phyloP scores from a whole-genome alignment of 306 rosid genomes.

The Citrullus amarus region DNA sequence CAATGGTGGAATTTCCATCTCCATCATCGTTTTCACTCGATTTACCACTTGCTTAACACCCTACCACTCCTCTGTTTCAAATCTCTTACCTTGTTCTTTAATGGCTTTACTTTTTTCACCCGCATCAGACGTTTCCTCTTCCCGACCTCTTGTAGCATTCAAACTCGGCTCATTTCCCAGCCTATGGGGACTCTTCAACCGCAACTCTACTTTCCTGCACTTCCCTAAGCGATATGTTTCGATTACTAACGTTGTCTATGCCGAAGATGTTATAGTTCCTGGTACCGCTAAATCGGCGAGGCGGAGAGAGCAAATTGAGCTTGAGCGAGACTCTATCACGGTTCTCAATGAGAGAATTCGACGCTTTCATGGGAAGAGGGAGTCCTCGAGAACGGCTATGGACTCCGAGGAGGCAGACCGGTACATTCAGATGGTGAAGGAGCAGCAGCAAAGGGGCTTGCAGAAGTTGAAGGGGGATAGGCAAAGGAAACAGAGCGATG shows the following conservation, averaged over 20 bases:
- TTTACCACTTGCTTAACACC: background rate
- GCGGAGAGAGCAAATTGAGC: slow-evolving; percentile 22
- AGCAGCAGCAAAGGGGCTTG: slow-evolving; percentile 81
- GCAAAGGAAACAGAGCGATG: slow-evolving; percentile 21
- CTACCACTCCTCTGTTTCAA: background rate
- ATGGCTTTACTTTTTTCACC: slow-evolving; percentile 52
- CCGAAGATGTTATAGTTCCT: slow-evolving; percentile 25
- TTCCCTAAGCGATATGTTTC: background rate
- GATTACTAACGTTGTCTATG: slow-evolving; percentile 31
- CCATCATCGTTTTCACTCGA: background rate
- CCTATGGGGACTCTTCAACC: slow-evolving; percentile 25
- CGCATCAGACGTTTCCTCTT: slow-evolving; percentile 7
- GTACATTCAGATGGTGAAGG: slow-evolving; percentile 64
- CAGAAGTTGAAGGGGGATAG: slow-evolving; percentile 66
- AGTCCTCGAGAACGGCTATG: slow-evolving; percentile 32
- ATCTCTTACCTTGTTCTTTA: slow-evolving; percentile 1
- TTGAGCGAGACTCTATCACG: slow-evolving; percentile 45
- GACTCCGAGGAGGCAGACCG: slow-evolving; percentile 63
- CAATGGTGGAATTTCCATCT: slow-evolving; percentile 1
- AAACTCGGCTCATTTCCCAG: slow-evolving; percentile 25
- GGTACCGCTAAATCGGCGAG: slow-evolving; percentile 18
- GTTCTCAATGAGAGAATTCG: slow-evolving; percentile 58
- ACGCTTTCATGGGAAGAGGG: slow-evolving; percentile 43
- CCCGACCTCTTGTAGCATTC: slow-evolving; percentile 15
- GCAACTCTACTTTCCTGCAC: slow-evolving; percentile 13